Percentiles rank a stretch among this genome's conserved stretches.
These are phyloP conservation scores for Hypoxylon sp. DNA, from an alignment of 2,329 filamentous ascomycete genomes.

Conservation along the genomic window DNA sequence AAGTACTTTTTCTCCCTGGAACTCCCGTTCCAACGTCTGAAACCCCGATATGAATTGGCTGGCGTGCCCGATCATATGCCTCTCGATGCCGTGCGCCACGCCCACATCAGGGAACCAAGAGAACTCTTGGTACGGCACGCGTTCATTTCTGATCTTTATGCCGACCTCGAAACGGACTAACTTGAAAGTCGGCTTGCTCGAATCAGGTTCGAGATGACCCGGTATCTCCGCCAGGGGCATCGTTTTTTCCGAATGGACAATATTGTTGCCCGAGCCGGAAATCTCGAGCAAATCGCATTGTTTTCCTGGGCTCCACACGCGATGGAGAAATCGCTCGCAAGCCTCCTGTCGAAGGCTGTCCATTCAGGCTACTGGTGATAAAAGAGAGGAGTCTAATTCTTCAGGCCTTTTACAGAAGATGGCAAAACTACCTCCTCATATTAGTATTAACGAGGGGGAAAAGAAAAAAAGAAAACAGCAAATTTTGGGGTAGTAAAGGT, in stretches of 20 bases:
- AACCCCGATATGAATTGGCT: neutral
- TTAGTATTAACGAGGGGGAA: neutral
- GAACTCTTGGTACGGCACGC: neutral
- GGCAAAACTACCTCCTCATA: neutral
- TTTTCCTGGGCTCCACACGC: neutral
- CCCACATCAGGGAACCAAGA: conserved; percentile 17
- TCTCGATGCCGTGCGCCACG: conserved; percentile 15
- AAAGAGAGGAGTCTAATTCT: neutral
- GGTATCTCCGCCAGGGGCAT: conserved; percentile 4
- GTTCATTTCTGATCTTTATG: neutral
- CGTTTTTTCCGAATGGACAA: conserved; percentile 1
- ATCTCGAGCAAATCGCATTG: conserved; percentile 23
- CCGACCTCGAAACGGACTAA: conserved; percentile 1
- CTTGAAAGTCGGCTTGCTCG: conserved; percentile 8
- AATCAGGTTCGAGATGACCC: neutral
- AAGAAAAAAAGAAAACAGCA: neutral
- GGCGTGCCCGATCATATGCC: neutral
- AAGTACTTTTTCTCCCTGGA: neutral
- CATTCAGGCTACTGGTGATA: neutral
- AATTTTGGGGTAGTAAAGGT: neutral
- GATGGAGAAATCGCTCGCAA: neutral
- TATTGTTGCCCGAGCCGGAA: neutral
- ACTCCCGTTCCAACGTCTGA: neutral
- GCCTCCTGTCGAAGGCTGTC: conserved; percentile 13
- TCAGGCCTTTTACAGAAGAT: neutral